These are phyloP conservation scores for Nemania bipapillata DNA, from an alignment of 2,329 filamentous ascomycete species.

Conservation along the genomic window DNA sequence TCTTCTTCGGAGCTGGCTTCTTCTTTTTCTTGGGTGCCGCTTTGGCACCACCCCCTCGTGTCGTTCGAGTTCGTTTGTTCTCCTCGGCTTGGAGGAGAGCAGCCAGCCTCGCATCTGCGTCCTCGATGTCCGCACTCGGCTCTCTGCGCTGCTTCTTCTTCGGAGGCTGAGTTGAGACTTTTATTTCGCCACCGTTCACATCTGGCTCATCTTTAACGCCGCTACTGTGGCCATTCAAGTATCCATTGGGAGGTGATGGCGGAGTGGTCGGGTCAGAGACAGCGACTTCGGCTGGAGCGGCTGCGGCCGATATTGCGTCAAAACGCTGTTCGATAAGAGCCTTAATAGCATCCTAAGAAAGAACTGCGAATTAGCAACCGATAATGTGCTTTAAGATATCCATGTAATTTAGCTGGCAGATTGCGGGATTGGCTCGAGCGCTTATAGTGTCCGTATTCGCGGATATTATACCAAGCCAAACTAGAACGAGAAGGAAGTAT, in stretches of 20 bases:
- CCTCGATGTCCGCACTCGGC: constrained; percentile 69
- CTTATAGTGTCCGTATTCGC: not conserved
- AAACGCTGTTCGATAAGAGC: constrained; percentile 78
- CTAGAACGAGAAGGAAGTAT: not conserved
- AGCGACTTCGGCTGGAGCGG: constrained; percentile 47
- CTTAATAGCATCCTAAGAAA: constrained; percentile 72
- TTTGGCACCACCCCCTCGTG: constrained; percentile 75
- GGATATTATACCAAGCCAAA: not conserved
- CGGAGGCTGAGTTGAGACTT: constrained; percentile 61
- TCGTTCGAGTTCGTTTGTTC: constrained; percentile 79
- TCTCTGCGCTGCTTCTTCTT: constrained; percentile 73
- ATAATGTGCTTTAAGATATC: not conserved
- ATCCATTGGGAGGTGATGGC: constrained; percentile 42
- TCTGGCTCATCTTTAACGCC: constrained; percentile 48
- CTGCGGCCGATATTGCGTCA: constrained; percentile 70
- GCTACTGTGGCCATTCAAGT: constrained; percentile 49
- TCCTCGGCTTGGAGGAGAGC: constrained; percentile 92
- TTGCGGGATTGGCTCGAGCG: not conserved
- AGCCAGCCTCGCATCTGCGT: constrained; percentile 87
- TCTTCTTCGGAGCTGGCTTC: constrained; percentile 72
- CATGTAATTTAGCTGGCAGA: not conserved
- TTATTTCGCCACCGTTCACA: constrained; percentile 56
- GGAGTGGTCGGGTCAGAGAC: constrained; percentile 41
- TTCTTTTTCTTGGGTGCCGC: constrained; percentile 69
- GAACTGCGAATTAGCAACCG: constrained; percentile 14